Conservation (phyloP, 177 flowering plant species). For the Tripterygium wilfordii region DNA sequence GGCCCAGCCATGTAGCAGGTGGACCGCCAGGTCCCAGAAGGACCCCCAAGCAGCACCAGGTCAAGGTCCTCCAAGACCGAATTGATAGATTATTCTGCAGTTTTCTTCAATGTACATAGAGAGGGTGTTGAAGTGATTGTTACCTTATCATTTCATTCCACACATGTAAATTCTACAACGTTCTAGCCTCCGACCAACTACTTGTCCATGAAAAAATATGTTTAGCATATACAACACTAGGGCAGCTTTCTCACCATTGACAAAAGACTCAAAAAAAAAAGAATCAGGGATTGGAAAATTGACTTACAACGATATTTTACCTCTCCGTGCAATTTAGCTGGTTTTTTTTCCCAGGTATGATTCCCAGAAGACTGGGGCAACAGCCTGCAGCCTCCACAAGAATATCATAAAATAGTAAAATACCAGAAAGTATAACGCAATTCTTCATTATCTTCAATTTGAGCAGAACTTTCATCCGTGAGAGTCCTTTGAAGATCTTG, state of each 20-base stretch:
- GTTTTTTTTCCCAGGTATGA: no score
- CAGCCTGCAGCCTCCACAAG: conserved; percentile 2
- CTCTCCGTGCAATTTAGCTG: conserved; percentile 18
- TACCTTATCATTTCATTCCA: no score
- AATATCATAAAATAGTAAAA: no score
- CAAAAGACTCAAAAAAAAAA: conserved; percentile 12
- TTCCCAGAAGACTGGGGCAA: no score
- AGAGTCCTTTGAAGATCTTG: conserved; percentile 33
- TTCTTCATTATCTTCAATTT: conserved; percentile 17
- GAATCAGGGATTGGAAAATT: conserved; percentile 9
- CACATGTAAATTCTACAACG: no score
- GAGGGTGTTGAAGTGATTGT: no score
- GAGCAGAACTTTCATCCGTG: conserved; percentile 25
- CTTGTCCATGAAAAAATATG: not conserved
- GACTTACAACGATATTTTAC: conserved; percentile 17
- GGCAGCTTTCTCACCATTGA: conserved; percentile 15
- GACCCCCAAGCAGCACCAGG: no score
- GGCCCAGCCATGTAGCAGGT: conserved; percentile 8
- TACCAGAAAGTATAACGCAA: conserved; percentile 13
- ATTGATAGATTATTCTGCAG: conserved; percentile 17
- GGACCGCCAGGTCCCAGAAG: conserved; percentile 15
- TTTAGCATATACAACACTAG: conserved; percentile 18
- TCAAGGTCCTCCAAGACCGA: conserved; percentile 15
- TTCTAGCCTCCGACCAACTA: no score
- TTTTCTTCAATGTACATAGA: no score